phyloP scores from a whole-genome alignment of 208 protist species.

The Wallacemonas sp. region DNA sequence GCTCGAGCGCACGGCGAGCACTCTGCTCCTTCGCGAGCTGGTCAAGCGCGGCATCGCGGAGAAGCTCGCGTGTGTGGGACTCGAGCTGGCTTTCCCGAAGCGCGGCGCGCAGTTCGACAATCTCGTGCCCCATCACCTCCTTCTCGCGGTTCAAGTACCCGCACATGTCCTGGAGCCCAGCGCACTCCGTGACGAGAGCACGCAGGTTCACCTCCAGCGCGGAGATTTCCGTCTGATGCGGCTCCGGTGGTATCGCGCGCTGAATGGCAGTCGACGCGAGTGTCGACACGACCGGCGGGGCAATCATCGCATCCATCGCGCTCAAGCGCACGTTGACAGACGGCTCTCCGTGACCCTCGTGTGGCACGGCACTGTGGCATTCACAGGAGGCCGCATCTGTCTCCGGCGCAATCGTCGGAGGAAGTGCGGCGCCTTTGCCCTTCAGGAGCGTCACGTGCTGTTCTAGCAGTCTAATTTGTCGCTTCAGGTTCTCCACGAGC shows the following conservation, averaged over 20 bases:
- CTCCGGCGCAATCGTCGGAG: too few relatives aligned
- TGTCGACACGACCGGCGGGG: background rate
- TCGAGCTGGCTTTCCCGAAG: conserved; percentile 31
- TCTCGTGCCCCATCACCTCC: conserved; percentile 37
- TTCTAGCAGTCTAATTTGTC: conserved; percentile 64
- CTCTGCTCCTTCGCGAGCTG: conserved; percentile 22
- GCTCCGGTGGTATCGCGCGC: conserved; percentile 18
- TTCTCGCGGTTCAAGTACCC: conserved; percentile 37
- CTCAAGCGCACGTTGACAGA: background rate
- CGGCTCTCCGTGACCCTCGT: background rate
- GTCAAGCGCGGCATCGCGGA: conserved; percentile 24
- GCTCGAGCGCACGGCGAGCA: conserved; percentile 26
- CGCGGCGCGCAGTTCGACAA: conserved; percentile 34
- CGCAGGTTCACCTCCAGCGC: conserved; percentile 47
- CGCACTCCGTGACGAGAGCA: conserved; percentile 39
- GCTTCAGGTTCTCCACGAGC: conserved; percentile 70
- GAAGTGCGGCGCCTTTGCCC: conserved; percentile 19
- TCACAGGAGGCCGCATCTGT: too few relatives aligned
- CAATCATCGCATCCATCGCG: background rate
- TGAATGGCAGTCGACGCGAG: background rate
- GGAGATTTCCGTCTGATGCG: conserved; percentile 40
- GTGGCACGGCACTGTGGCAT: background rate
- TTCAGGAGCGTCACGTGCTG: conserved; percentile 44
- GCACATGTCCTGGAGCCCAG: conserved; percentile 31
- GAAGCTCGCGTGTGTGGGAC: conserved; percentile 15